phyloP scores from a whole-genome alignment of 139 green algal genomes.

The Chlorella sp. region DNA sequence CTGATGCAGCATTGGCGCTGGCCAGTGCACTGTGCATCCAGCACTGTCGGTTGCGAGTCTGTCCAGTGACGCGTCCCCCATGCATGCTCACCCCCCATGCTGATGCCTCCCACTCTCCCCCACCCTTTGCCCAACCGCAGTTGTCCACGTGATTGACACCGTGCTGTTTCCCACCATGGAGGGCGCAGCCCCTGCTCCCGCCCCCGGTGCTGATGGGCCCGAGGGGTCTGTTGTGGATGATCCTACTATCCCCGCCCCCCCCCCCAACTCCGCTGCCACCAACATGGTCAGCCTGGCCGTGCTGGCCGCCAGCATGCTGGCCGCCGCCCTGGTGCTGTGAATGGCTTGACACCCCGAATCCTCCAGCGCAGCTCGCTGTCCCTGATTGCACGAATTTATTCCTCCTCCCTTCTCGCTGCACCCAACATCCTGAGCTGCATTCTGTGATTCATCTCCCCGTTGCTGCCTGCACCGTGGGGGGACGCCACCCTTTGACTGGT shows the following conservation, averaged over 20 bases:
- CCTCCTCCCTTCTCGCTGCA: not conserved
- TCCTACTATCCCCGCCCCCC: no score
- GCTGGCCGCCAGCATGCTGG: not conserved
- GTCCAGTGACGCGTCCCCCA: no score
- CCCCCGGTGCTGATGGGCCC: not conserved
- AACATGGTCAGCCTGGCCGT: not conserved
- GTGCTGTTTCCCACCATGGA: not conserved
- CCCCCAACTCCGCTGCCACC: conserved; percentile 12
- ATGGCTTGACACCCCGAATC: no score
- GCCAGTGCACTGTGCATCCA: no score
- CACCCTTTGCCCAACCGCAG: no score
- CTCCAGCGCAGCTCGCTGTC: no score
- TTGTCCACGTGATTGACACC: not conserved
- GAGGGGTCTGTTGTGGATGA: no score
- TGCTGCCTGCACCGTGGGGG: not conserved
- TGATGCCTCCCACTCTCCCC: no score
- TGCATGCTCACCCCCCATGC: no score
- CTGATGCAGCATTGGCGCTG: no score
- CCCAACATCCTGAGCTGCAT: not conserved
- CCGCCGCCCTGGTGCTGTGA: conserved; percentile 8
- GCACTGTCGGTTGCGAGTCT: no score
- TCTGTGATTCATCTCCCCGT: not conserved
- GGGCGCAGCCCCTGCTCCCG: not conserved
- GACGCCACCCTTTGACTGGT: not conserved
- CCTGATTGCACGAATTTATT: not conserved